Evolutionary conservation across 441 rosid genomes (phyloP), one percentile per base, ranked within the genome.

Genomic region (Iberis amara): DNA sequence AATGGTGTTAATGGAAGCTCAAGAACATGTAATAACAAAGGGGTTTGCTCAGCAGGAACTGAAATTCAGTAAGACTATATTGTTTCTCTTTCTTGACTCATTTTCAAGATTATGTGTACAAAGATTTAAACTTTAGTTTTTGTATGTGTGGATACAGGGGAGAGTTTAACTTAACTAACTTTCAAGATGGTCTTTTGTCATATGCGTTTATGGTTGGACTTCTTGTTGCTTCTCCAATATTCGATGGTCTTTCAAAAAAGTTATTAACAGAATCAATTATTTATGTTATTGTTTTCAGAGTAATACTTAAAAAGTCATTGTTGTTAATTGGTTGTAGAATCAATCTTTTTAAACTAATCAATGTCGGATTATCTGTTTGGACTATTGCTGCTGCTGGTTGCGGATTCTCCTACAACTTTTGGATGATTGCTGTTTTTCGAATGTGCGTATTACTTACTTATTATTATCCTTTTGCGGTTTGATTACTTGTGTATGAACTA

Each of bases 181-280:
- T 80, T 58, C 53, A 83, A 57, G 87, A 80, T 77, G 87, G 87
- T 64, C 63, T 75, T 42, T 71, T 80, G 41, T 79, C 87, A 15
- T 83, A 85, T 58, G 87, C 81, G 4, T 80, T 83, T 61, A 80
- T 83, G 91, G 87, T 77, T 70, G 91, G 87, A 44, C 77, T 83
- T 66, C 87, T 83, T 37, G 64, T 79, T 8, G 75, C 87, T 37
- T 80, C 91, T 64, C 87, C 87, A 4, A 74, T 83, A 44, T 80
- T 83, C 66, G 85, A 84, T 65, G 73, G 75, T 30, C 53, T 77
- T 32, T 79, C 87, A n/a, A 83, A 18, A 18, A 18, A 18, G 1
- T 18, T 18, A 18, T 18, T 18, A 18, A 18, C 21, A 18, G 1
- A 18, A 18, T 18, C 21, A 18, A 1, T 1, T 18, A 18, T 18